phyloP scores from a whole-genome alignment of 1,284 basidiomycete genomes.

The Cryptococcus sp. region DNA sequence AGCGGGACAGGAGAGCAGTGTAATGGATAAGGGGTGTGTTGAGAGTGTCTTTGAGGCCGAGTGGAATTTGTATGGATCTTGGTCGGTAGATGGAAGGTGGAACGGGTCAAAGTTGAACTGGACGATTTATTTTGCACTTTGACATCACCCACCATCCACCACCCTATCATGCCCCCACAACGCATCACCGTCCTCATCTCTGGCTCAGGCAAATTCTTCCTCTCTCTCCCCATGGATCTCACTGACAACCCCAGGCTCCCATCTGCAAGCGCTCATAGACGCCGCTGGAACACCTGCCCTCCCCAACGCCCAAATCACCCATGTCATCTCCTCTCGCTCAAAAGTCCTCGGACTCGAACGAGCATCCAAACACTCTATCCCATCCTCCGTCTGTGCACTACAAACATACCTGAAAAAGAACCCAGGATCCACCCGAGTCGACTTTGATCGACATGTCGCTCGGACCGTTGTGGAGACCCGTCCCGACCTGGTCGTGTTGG shows the following conservation, averaged over 20 bases:
- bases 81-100: no score
- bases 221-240: neutral
- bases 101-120: no score
- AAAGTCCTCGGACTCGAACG: slow-evolving; percentile 83
- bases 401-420: slow-evolving; percentile 75
- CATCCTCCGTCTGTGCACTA: slow-evolving; percentile 75
- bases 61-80: no score
- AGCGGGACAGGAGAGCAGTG: no score
- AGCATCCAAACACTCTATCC: slow-evolving; percentile 69
- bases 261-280: slow-evolving; percentile 93
- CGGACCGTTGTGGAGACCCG: slow-evolving; percentile 56
- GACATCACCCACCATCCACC: no score
- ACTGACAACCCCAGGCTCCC: slow-evolving; percentile 73
- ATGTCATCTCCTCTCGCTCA: slow-evolving; percentile 89
- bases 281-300: slow-evolving; percentile 58
- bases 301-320: slow-evolving; percentile 64
- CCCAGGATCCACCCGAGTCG: slow-evolving; percentile 66
- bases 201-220: slow-evolving; percentile 63
- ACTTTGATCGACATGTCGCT: slow-evolving; percentile 85
- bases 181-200: slow-evolving; percentile 65
- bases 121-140: no score
- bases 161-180: neutral
- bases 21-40: no score
- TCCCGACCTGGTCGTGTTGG: slow-evolving; percentile 85
- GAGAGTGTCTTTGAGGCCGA: no score